A percentile compares a stretch with the other conserved stretches of the same genome.
phyloP scores from a whole-genome alignment of 345 rosid species.

The Eucalyptus pauciflora region DNA sequence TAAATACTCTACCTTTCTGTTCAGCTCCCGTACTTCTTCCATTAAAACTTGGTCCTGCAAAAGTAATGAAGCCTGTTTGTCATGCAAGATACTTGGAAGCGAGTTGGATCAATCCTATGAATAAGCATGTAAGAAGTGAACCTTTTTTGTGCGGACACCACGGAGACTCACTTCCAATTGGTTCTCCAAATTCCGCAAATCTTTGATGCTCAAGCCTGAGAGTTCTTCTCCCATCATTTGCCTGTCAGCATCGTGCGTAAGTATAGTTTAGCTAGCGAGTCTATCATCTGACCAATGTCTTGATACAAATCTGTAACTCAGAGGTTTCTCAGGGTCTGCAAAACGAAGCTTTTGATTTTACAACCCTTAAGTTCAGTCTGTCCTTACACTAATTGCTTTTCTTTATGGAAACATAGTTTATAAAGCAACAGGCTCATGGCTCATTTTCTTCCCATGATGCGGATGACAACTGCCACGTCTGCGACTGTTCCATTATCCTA shows the following conservation, averaged over 20 bases:
- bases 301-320: neutral
- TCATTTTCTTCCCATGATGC: neutral
- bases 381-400: neutral
- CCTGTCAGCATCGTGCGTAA: slow-evolving; percentile 9
- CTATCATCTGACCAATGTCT: neutral
- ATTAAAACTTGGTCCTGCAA: slow-evolving; percentile 48
- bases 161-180: slow-evolving; percentile 42
- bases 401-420: neutral
- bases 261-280: neutral
- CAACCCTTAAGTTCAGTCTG: neutral
- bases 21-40: slow-evolving; percentile 54
- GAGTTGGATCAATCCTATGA: neutral
- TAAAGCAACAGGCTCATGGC: neutral
- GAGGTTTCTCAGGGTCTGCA: neutral
- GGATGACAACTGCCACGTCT: neutral
- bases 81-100: neutral
- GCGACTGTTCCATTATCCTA: neutral
- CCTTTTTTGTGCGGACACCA: slow-evolving; percentile 55
- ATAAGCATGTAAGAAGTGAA: slow-evolving; percentile 1
- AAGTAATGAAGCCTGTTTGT: neutral
- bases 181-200: slow-evolving; percentile 50
- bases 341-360: neutral
- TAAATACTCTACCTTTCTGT: slow-evolving; percentile 23
- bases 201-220: slow-evolving; percentile 37
- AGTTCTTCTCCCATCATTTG: slow-evolving; percentile 79